Evolutionary conservation across 805 yeast species (phyloP).

Genomic region (Ogataea ramenticola): DNA sequence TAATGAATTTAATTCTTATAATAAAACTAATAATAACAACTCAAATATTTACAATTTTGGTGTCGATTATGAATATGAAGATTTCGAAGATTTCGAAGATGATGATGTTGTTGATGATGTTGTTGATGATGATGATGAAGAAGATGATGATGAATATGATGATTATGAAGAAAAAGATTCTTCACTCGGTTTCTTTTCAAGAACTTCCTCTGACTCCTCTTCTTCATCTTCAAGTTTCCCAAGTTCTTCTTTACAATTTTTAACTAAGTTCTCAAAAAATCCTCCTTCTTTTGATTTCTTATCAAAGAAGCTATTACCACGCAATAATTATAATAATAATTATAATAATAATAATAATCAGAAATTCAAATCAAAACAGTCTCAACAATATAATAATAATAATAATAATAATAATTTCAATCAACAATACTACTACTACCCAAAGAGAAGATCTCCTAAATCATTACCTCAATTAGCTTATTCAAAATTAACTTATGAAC

Average conservation of each 20-base stretch:
- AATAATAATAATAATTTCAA: not conserved
- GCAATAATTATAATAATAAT: not conserved
- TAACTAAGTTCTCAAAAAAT: not conserved
- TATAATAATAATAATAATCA: slow-evolving; percentile 2
- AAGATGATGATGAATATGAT: not conserved
- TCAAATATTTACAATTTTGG: slow-evolving; percentile 6
- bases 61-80: not conserved
- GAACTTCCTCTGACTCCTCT: slow-evolving; percentile 10
- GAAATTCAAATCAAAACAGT: slow-evolving; percentile 2
- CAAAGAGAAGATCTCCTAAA: slow-evolving; percentile 41
- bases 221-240: slow-evolving; percentile 5
- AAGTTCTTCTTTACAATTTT: not conserved
- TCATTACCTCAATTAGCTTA: slow-evolving; percentile 49
- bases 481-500: slow-evolving; percentile 34
- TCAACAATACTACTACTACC: too few relatives aligned
- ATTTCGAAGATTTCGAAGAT: slow-evolving; percentile 3
- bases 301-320: not conserved
- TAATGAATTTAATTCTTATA: slow-evolving; percentile 2
- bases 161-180: too few relatives aligned
- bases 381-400: not conserved
- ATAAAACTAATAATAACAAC: slow-evolving; percentile 4
- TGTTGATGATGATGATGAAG: slow-evolving; percentile 2
- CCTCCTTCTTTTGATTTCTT: not conserved
- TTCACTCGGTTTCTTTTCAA: slow-evolving; percentile 1
- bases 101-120: slow-evolving; percentile 9